phyloP scores from a whole-genome alignment of 768 basidiomycete genomes.

The Xerocomellus dryophilus region DNA sequence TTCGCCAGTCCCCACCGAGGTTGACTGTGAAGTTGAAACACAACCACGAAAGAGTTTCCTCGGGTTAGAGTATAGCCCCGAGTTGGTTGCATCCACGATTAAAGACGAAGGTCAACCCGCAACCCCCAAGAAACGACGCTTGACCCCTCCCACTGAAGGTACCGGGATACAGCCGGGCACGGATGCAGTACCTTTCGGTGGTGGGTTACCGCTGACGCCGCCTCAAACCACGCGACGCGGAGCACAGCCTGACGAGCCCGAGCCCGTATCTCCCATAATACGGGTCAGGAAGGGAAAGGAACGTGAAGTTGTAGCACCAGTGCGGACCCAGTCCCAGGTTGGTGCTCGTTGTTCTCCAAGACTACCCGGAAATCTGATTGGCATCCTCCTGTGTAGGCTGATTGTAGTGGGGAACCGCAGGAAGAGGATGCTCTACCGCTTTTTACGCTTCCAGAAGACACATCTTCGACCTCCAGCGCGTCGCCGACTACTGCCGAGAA shows the following conservation, averaged over 20 bases:
- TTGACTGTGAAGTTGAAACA: slow-evolving; percentile 19
- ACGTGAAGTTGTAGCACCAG: slow-evolving; percentile 10
- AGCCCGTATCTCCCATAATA: neutral
- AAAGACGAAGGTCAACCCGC: slow-evolving; percentile 19
- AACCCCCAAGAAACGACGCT: slow-evolving; percentile 25
- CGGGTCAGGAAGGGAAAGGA: slow-evolving; percentile 29
- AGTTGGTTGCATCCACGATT: neutral
- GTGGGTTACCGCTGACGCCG: slow-evolving; percentile 23
- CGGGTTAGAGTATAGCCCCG: slow-evolving; percentile 19
- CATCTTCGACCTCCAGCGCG: slow-evolving; percentile 8
- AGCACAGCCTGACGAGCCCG: neutral
- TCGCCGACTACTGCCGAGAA: slow-evolving; percentile 29
- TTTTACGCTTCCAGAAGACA: slow-evolving; percentile 14
- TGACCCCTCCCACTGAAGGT: neutral
- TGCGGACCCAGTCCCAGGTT: slow-evolving; percentile 10
- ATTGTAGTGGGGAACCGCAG: neutral
- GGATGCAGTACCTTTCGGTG: neutral
- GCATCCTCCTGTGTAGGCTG: neutral
- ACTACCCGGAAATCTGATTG: neutral
- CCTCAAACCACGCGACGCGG: slow-evolving; percentile 24
- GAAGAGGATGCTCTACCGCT: slow-evolving; percentile 23
- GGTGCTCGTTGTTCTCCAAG: slow-evolving; percentile 3
- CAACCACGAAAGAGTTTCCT: slow-evolving; percentile 22
- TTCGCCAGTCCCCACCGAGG: slow-evolving; percentile 27
- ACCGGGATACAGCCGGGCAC: neutral